These are phyloP conservation scores for Parasarocladium wereldwijsianum DNA, from an alignment of 2,329 filamentous ascomycete species.

Conservation along the genomic window DNA sequence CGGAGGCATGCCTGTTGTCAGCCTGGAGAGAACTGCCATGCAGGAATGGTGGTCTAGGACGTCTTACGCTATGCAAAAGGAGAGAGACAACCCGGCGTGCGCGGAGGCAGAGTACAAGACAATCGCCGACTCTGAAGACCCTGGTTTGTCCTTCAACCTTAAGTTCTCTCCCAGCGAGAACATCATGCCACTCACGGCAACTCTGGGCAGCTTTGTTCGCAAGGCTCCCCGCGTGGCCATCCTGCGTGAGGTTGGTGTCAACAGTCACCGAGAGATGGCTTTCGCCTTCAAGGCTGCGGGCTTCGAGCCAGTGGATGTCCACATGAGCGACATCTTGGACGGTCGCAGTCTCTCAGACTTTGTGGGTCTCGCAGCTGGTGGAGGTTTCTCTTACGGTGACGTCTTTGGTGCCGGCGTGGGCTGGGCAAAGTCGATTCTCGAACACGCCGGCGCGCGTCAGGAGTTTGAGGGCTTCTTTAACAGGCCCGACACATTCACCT, in stretches of 20 bases:
- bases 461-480: slow-evolving; percentile 80
- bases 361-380: slow-evolving; percentile 81
- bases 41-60: slow-evolving; percentile 84
- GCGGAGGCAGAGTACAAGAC: slow-evolving; percentile 71
- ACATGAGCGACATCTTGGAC: slow-evolving; percentile 86
- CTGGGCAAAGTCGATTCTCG: slow-evolving; percentile 86
- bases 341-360: slow-evolving; percentile 71
- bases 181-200: slow-evolving; percentile 44
- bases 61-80: slow-evolving; percentile 79
- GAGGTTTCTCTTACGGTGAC: slow-evolving; percentile 91
- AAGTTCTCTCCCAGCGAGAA: slow-evolving; percentile 68
- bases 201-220: slow-evolving; percentile 35
- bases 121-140: slow-evolving; percentile 61
- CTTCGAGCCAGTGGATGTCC: slow-evolving; percentile 83
- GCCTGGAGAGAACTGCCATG: slow-evolving; percentile 54
- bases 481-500: slow-evolving; percentile 74
- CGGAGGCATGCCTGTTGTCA: slow-evolving; percentile 51
- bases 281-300: slow-evolving; percentile 87
- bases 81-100: slow-evolving; percentile 76
- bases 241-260: slow-evolving; percentile 87
- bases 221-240: slow-evolving; percentile 68
- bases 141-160: slow-evolving; percentile 73
- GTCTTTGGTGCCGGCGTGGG: slow-evolving; percentile 81
- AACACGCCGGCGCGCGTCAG: slow-evolving; percentile 60
- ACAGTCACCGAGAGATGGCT: slow-evolving; percentile 94